These are phyloP conservation scores for Hypoxylon crocopeplum DNA, from an alignment of 495 filamentous ascomycete species.

Conservation along the genomic window DNA sequence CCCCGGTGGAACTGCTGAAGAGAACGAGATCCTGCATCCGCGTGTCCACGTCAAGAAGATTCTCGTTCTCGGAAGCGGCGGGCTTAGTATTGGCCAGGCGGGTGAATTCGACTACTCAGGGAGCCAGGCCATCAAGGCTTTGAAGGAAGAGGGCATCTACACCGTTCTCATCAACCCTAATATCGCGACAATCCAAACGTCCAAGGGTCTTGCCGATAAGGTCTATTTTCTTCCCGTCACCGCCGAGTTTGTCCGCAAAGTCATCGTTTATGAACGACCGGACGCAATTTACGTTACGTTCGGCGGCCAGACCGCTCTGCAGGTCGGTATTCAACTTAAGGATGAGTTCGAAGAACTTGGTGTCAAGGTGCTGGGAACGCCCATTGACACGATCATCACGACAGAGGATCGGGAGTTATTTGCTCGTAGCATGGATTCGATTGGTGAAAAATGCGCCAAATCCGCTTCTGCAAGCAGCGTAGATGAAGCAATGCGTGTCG, in stretches of 20 bases:
- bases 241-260: slow-evolving; percentile 95
- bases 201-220: slow-evolving; percentile 95
- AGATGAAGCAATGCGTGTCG: slow-evolving; percentile 83
- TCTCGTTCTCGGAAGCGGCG: slow-evolving; percentile 89
- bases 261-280: slow-evolving; percentile 88
- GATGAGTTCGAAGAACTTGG: slow-evolving; percentile 92
- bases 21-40: slow-evolving; percentile 77
- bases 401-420: slow-evolving; percentile 98
- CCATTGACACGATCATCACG: slow-evolving; percentile 97
- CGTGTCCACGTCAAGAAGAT: slow-evolving; percentile 90
- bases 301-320: slow-evolving; percentile 92
- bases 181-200: slow-evolving; percentile 98
- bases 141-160: slow-evolving; percentile 94
- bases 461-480: slow-evolving; percentile 88
- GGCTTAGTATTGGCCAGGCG: slow-evolving; percentile 94
- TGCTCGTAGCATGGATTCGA: slow-evolving; percentile 96
- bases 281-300: slow-evolving; percentile 97
- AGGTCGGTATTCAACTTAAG: slow-evolving; percentile 94
- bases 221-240: slow-evolving; percentile 98
- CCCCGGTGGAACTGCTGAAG: slow-evolving; percentile 79
- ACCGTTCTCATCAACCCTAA: slow-evolving; percentile 98
- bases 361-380: slow-evolving; percentile 92
- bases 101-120: slow-evolving; percentile 99
- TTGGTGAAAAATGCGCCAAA: slow-evolving; percentile 96
- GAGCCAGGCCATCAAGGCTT: slow-evolving; percentile 89